Conservation (phyloP, 2,329 filamentous ascomycete genomes). For the Cordyceps pruinosa region DNA sequence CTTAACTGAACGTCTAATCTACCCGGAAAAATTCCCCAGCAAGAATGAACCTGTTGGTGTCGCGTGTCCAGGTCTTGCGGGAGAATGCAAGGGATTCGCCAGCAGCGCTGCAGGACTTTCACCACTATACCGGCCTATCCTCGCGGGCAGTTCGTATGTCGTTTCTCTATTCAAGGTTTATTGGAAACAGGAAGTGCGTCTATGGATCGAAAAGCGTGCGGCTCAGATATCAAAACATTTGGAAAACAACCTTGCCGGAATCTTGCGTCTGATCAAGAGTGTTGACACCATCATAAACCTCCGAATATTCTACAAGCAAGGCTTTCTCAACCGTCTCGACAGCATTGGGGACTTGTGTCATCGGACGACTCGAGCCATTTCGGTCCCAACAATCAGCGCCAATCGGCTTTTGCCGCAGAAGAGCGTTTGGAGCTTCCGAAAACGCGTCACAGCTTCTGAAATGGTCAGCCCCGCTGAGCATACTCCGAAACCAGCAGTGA, state of each 20-base stretch:
- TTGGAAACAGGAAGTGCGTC: neutral
- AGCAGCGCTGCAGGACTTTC: neutral
- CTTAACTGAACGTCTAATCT: neutral
- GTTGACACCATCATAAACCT: neutral
- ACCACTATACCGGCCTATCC: neutral
- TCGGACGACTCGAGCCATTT: slow-evolving; percentile 39
- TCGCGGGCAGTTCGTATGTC: neutral
- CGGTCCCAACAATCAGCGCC: slow-evolving; percentile 47
- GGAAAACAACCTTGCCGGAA: neutral
- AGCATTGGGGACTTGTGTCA: slow-evolving; percentile 41
- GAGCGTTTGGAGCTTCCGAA: slow-evolving; percentile 44
- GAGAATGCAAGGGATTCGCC: neutral
- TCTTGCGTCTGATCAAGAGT: neutral
- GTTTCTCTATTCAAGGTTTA: slow-evolving; percentile 1
- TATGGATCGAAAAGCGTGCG: neutral
- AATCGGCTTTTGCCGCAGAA: slow-evolving; percentile 45
- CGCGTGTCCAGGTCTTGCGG: neutral
- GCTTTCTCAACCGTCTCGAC: slow-evolving; percentile 45
- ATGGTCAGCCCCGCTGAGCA: slow-evolving; percentile 20
- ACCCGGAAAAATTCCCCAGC: neutral
- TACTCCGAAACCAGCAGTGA: slow-evolving; percentile 20
- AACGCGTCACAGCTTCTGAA: slow-evolving; percentile 19
- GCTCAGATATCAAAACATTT: neutral
- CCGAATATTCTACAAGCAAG: slow-evolving; percentile 26
- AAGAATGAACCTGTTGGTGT: neutral